Conservation (phyloP, 1,139 yeast genomes). For the Pneumocystis sp. region DNA sequence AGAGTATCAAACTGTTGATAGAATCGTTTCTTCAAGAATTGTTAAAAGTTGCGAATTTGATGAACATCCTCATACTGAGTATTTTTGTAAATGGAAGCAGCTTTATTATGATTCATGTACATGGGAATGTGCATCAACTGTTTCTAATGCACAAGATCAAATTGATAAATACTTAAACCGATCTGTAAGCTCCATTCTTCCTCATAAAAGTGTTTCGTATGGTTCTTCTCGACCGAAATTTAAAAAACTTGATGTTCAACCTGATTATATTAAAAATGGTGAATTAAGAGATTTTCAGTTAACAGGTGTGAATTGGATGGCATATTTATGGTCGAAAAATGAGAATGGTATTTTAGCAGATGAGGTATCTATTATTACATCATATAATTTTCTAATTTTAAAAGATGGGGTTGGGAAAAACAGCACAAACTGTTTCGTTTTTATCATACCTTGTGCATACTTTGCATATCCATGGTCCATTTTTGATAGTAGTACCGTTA, state of each 20-base stretch:
- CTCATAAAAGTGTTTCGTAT: slow-evolving; percentile 65
- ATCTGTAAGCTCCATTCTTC: slow-evolving; percentile 68
- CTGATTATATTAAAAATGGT: slow-evolving; percentile 78
- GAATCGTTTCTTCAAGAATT: slow-evolving; percentile 56
- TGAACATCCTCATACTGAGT: slow-evolving; percentile 32
- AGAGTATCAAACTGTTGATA: slow-evolving; percentile 73
- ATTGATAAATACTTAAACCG: slow-evolving; percentile 75
- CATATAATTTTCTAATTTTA: neutral
- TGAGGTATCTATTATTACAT: slow-evolving; percentile 30
- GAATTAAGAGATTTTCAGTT: slow-evolving; percentile 92
- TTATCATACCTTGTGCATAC: slow-evolving; percentile 89
- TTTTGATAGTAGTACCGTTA: slow-evolving; percentile 85
- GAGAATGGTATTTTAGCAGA: slow-evolving; percentile 97
- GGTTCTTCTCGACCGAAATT: slow-evolving; percentile 60
- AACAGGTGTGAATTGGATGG: slow-evolving; percentile 99
- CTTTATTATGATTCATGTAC: slow-evolving; percentile 89
- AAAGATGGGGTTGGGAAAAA: slow-evolving; percentile 89
- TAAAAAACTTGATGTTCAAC: slow-evolving; percentile 76
- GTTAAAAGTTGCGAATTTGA: slow-evolving; percentile 22
- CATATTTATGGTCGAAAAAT: slow-evolving; percentile 91
- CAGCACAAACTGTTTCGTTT: slow-evolving; percentile 92
- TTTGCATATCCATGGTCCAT: slow-evolving; percentile 93
- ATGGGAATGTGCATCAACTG: slow-evolving; percentile 87
- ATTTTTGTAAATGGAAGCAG: slow-evolving; percentile 86
- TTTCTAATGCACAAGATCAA: slow-evolving; percentile 74